Evolutionary conservation across 2,329 filamentous ascomycete species (phyloP).

Genomic region (Bisporella sp.): DNA sequence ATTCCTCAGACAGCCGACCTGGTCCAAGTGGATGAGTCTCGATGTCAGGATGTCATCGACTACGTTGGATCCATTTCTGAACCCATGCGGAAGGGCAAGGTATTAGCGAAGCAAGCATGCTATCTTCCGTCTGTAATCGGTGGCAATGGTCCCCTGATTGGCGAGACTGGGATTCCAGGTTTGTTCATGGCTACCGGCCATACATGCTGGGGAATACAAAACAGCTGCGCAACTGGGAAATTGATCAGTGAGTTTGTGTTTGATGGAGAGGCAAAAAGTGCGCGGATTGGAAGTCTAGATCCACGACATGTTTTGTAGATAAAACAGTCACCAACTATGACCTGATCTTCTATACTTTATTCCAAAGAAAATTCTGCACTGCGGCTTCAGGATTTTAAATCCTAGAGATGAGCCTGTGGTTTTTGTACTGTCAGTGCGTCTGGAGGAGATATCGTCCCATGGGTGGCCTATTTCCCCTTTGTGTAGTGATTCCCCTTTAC

Average conservation of each 20-base stretch:
- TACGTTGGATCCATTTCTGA: conserved; percentile 63
- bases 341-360: too few species aligned
- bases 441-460: too few species aligned
- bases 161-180: conserved; percentile 64
- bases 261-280: conserved; percentile 63
- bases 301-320: conserved; percentile 31
- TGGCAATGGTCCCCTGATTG: conserved; percentile 66
- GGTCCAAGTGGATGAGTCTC: conserved; percentile 65
- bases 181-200: conserved; percentile 82
- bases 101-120: conserved; percentile 79
- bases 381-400: too few species aligned
- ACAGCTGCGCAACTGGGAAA: conserved; percentile 80
- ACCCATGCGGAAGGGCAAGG: conserved; percentile 58
- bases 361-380: too few species aligned
- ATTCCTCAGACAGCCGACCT: conserved; percentile 70
- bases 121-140: conserved; percentile 62
- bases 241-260: conserved; percentile 74
- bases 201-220: conserved; percentile 98
- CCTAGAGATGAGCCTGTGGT: too few species aligned
- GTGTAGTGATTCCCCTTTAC: too few species aligned
- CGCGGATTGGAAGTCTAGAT: conserved; percentile 58
- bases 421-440: too few species aligned
- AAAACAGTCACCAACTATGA: too few species aligned
- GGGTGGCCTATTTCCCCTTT: too few species aligned
- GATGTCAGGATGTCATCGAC: conserved; percentile 80